Conservation (phyloP, 2,329 filamentous ascomycete species). For the Cadophora luteo-olivacea region DNA sequence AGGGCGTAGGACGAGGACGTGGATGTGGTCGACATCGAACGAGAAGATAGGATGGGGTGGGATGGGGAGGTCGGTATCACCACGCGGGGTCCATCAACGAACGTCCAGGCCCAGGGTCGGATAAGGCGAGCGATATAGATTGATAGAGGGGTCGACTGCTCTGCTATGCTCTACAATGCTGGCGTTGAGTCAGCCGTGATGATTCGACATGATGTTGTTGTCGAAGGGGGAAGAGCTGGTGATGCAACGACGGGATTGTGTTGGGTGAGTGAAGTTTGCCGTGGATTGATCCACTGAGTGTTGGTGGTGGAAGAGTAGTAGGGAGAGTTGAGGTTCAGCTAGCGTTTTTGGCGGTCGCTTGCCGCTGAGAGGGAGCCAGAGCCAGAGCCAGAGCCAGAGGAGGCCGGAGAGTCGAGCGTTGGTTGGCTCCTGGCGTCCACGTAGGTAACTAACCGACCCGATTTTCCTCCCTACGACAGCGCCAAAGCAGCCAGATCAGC, state of each 20-base stretch:
- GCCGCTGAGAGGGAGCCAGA: background rate
- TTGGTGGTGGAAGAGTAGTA: background rate
- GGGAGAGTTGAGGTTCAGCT: background rate
- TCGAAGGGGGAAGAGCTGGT: background rate
- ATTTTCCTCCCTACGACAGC: background rate
- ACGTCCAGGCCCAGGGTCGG: background rate
- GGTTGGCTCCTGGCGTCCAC: background rate
- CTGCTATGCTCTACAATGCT: background rate
- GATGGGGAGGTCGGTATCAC: background rate
- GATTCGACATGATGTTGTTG: slow-evolving; percentile 2
- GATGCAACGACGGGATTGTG: background rate
- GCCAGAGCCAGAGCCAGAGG: background rate
- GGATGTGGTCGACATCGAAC: slow-evolving; percentile 29
- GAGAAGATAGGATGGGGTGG: background rate
- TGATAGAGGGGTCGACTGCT: background rate
- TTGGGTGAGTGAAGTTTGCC: slow-evolving; percentile 4
- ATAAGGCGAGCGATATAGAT: slow-evolving; percentile 9
- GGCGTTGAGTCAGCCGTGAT: slow-evolving; percentile 7
- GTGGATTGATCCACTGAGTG: background rate
- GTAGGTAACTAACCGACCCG: background rate
- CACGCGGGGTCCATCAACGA: slow-evolving; percentile 15
- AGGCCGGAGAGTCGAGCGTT: background rate
- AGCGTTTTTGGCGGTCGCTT: background rate
- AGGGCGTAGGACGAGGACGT: slow-evolving; percentile 21
- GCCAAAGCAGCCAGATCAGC: slow-evolving; percentile 1